Evolutionary conservation across 129 eudicot genomes (phyloP), one percentile per base, ranked within the genome.

Genomic region (Solidago caesia): DNA sequence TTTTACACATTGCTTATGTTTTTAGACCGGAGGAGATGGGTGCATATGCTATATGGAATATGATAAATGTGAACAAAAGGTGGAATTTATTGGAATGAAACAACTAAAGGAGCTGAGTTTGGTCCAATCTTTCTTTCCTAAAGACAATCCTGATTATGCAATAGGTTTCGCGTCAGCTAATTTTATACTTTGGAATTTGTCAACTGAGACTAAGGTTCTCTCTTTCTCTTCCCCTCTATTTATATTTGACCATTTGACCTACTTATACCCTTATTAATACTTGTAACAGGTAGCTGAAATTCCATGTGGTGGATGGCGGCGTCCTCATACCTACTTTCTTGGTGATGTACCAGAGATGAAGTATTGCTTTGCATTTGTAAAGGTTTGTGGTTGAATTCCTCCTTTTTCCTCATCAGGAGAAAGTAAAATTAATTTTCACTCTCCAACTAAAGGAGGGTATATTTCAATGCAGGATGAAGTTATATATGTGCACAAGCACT

Each of bases 261-360:
- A 64, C 49, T 59, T 48, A 39, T 15, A 16, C 69, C n/a, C 45
- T 51, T 65, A 60, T 61, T 75, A 13, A n/a, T 27, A 68, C 53
- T 79, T 68, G 82, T 57, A 60, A 82, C 78, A 94, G 98, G 93
- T 90, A 48, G 68, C 80, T 48, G 91, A 85, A 75, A 80, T 94
- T 76, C 70, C 90, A 61, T 94, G 98, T 68, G 98, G 98, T 67
- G 98, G 98, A 82, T 94, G 98, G 97, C 87, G 98, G 79, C 98
- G 98, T 64, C 98, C 98, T 73, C 89, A 88, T 84, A 77, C 98
- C 58, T 88, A 80, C 79, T 85, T 81, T 74, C 89, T 94, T 83
- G 97, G 97, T 57, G 78, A 85, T 49, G 46, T 78, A 71, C 98
- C 97, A 65, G 98, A 90, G 86, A 81, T 65, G 81, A 81, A 75